These are phyloP conservation scores for Xylariales sp. DNA, from an alignment of 2,329 filamentous ascomycete genomes.

Conservation along the genomic window DNA sequence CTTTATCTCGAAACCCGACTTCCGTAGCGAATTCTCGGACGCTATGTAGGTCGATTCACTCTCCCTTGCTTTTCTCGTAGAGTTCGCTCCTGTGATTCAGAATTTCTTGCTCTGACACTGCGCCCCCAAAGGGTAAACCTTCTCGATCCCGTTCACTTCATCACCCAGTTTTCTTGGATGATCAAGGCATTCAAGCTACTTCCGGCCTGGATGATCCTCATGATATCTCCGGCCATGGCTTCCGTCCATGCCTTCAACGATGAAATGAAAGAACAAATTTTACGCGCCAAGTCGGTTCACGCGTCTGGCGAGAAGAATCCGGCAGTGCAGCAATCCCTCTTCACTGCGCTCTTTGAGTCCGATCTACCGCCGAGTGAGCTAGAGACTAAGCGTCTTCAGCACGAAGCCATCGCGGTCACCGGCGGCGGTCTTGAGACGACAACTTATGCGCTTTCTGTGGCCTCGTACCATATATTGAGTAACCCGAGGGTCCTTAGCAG, in stretches of 20 bases:
- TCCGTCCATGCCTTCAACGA: not conserved
- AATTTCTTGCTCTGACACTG: not conserved
- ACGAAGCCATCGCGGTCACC: not conserved
- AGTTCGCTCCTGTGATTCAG: too few species aligned
- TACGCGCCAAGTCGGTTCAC: not conserved
- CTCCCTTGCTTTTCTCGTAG: too few species aligned
- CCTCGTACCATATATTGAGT: not conserved
- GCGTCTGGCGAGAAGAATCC: not conserved
- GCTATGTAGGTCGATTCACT: not conserved
- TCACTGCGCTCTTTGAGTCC: not conserved
- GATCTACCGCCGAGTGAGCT: not conserved
- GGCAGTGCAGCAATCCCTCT: not conserved
- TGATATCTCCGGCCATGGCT: not conserved
- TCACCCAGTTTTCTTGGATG: not conserved
- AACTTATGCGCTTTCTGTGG: not conserved
- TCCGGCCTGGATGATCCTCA: not conserved
- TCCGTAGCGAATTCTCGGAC: not conserved
- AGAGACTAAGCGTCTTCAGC: not conserved
- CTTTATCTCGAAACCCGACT: not conserved
- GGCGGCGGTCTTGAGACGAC: slow-evolving; percentile 5
- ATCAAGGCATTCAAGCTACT: not conserved
- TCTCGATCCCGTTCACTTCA: slow-evolving; percentile 5
- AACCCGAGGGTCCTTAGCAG: not conserved
- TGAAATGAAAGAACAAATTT: not conserved
- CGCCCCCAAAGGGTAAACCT: not conserved